phyloP scores from a whole-genome alignment of 2,329 filamentous ascomycete species.

The Ascochyta viciae-villosae region DNA sequence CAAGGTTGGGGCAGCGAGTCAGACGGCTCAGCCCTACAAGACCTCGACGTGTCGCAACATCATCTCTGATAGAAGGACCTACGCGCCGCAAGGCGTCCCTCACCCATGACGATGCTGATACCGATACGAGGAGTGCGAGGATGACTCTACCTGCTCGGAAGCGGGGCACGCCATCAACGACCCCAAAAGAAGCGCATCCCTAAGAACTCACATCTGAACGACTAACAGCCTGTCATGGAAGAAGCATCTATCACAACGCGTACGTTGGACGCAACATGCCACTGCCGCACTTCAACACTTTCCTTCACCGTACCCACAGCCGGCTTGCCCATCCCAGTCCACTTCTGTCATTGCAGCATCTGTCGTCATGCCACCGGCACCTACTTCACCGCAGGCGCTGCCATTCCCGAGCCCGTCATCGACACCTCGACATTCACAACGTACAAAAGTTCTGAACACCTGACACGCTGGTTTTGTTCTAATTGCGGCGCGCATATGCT shows the following conservation, averaged over 20 bases:
- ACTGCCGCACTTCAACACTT: constrained; percentile 34
- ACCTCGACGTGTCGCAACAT: neutral
- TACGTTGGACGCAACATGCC: constrained; percentile 13
- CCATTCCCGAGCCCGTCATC: constrained; percentile 46
- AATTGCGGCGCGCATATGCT: constrained; percentile 57
- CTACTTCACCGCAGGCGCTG: constrained; percentile 54
- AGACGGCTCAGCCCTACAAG: neutral
- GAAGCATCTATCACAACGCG: neutral
- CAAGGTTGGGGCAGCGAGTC: neutral
- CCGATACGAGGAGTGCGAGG: constrained; percentile 3
- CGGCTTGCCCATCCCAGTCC: constrained; percentile 47
- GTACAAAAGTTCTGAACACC: constrained; percentile 53
- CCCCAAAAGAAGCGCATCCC: too few relatives aligned
- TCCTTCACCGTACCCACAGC: constrained; percentile 44
- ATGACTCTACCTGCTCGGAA: neutral
- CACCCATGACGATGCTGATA: neutral
- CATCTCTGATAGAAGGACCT: neutral
- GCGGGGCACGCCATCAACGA: neutral
- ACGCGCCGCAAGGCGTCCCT: neutral
- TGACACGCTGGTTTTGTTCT: constrained; percentile 58
- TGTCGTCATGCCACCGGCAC: constrained; percentile 60
- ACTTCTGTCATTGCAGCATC: constrained; percentile 61
- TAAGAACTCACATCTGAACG: neutral
- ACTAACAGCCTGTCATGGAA: neutral
- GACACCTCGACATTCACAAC: constrained; percentile 26